Evolutionary conservation across 768 basidiomycete species (phyloP).

Genomic region (Boletus eberwhitei): DNA sequence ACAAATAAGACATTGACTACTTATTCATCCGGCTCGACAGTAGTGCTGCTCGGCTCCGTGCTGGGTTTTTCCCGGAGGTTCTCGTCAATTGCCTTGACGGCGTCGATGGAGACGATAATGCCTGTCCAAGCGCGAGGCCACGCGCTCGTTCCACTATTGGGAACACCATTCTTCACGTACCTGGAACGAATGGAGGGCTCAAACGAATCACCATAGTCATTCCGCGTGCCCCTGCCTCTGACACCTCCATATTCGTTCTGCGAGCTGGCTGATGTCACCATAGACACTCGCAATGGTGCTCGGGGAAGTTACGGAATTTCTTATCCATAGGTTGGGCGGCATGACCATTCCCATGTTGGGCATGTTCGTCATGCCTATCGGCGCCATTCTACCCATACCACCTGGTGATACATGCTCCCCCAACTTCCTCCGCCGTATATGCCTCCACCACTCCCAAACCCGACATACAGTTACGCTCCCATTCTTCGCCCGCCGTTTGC

Average conservation of each 20-base stretch:
- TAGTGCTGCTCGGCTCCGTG: conserved; percentile 35
- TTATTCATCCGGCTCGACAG: too few species aligned
- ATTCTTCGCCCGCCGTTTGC: conserved; percentile 84
- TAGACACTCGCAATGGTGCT: conserved; percentile 52
- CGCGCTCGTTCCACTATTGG: conserved; percentile 15
- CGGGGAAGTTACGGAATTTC: conserved; percentile 51
- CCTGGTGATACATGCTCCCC: conserved; percentile 44
- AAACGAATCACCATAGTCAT: conserved; percentile 68
- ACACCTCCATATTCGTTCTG: conserved; percentile 64
- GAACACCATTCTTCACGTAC: not conserved
- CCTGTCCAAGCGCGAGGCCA: conserved; percentile 36
- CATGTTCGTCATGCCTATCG: conserved; percentile 42
- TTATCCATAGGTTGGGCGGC: conserved; percentile 39
- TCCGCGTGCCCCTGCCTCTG: conserved; percentile 51
- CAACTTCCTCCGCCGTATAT: conserved; percentile 41
- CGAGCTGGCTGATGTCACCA: conserved; percentile 45
- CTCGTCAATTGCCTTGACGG: conserved; percentile 7
- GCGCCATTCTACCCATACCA: conserved; percentile 31
- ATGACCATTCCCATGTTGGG: conserved; percentile 37
- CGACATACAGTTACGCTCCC: conserved; percentile 72
- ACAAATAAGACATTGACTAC: too few species aligned
- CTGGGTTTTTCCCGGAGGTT: conserved; percentile 19
- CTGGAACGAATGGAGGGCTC: conserved; percentile 35
- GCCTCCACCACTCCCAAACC: conserved; percentile 38
- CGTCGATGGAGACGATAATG: conserved; percentile 17